Base-by-base conservation (phyloP, 495 filamentous ascomycete genomes). In the Aspergillus wentii region DNA sequence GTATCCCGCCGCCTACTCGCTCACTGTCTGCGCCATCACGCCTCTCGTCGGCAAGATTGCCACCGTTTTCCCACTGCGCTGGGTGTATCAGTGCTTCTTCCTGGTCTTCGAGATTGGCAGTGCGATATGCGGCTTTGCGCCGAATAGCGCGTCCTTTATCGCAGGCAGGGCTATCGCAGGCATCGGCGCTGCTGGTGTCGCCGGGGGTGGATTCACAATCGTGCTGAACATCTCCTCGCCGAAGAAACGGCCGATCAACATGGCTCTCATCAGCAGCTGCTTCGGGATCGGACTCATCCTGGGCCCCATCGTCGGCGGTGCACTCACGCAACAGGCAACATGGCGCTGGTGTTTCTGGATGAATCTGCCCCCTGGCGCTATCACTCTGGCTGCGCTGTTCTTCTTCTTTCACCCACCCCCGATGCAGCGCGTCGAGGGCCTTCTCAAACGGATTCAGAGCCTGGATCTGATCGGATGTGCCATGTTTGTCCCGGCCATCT, bases 81-180 rank as follows among this genome's bases (percentile, higher is more conserved):
- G 48, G 33, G 58, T 79, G 8, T 90, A 78, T 56, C 57, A 89
- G 3, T 41, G 52, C 8, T 75, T 79, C 23, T 74, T 89, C 1
- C 18, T 51, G 1, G 15, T 83, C 18, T 84, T 83, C 43, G 79
- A 81, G 50, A 50, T 78, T 22, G 82, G 81, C n/a, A 75, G 75
- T 15, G 60, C 81, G 17, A 57, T 94, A 31, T 92, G 86, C 51
- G 86, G 77, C 26, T 75, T 75, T 1, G 83, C 88, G 1, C 80
- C 83, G 1, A 81, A 62, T 29, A 86, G 81, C 11, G 67, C 70
- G 0, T 72, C 75, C 5, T 74, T 94, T 33, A 91, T 92, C 43
- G 52, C 88, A 31, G 87, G 87, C 1, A 53, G 60, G 13, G 61
- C 59, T 3, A 55, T 64, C 46, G 74, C 66, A 56, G 75, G 74